Evolutionary conservation across 495 filamentous ascomycete species (phyloP).

Genomic region (Annulohypoxylon maeteangense): DNA sequence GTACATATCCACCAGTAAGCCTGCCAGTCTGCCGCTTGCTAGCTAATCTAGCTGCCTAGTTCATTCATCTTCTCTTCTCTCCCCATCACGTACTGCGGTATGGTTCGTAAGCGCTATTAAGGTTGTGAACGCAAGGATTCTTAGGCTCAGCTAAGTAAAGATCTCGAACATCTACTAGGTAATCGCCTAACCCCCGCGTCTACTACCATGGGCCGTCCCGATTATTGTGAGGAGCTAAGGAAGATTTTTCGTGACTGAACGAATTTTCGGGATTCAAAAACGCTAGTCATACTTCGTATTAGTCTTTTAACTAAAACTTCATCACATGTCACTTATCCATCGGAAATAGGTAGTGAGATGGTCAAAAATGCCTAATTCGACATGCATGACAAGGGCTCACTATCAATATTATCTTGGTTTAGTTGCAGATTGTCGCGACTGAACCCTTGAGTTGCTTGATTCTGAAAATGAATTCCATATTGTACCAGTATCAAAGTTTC

Average conservation of each 20-base stretch:
- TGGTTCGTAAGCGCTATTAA: background rate
- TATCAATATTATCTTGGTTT: background rate
- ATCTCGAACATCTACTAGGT: conserved; percentile 21
- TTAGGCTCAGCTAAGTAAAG: conserved; percentile 7
- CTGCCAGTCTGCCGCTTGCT: no score
- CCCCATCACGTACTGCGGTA: background rate
- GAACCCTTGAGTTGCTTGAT: background rate
- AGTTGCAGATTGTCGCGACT: background rate
- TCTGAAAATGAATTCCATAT: background rate
- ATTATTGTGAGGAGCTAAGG: background rate
- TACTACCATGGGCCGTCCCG: conserved; percentile 4
- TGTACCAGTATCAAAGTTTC: background rate
- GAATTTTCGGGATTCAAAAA: background rate
- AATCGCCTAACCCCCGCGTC: conserved; percentile 9
- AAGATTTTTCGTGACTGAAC: background rate
- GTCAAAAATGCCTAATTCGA: background rate
- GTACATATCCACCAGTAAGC: background rate
- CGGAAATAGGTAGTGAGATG: background rate
- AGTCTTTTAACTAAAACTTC: background rate
- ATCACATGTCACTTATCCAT: background rate
- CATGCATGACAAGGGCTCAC: conserved; percentile 3
- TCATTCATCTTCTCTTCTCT: background rate
- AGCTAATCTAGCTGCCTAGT: background rate
- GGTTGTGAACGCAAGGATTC: conserved; percentile 3
- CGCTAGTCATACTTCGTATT: conserved; percentile 1